Evolutionary conservation across 257 asterid species (phyloP), one percentile per base, ranked within the genome.

Genomic region (Solanum sejunctum): DNA sequence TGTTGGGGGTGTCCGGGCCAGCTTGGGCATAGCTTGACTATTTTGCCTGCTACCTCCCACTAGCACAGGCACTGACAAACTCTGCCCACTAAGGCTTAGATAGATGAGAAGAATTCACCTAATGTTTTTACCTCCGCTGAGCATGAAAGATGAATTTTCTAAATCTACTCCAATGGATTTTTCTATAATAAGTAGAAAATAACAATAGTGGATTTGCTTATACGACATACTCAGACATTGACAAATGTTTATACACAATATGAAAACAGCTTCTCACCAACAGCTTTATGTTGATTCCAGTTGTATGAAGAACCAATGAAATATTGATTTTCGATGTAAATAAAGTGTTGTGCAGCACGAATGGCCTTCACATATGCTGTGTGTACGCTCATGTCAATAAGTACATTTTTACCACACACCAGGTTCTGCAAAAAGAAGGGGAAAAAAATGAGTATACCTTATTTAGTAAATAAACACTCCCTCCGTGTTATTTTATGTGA

Each of bases 321-420:
- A 92, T 97, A 97, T 88, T 97, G 99, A 89, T 97, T 97, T 86
- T 97, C 99, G 18, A 97, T 92, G 88, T 97, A 97, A 85, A 97
- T 91, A 91, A 86, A 97, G 89, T 93, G 98, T 80, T 97, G 99
- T 82, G 99, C 99, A 80, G 97, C 89, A 79, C 99, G 98, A 78
- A 97, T 97, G 51, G 99, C 99, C 89, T 92, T 92, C 66, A 97
- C 90, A 55, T 97, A 97, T 61, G 99, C 98, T 32, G 99, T 89
- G 87, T 97, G 99, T 88, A 95, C 95, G 91, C 99, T 97, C 98
- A 94, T 95, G 88, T 97, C 99, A 66, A 97, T 94, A 84, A 94
- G 95, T 56, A 93, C 98, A 86, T 97, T 97, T 92, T 97, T 97
- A 85, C 99, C 99, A 56, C 99, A 95, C 54, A 92, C 89, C 89